Base-by-base conservation (phyloP, 2,329 filamentous ascomycete genomes). In the Stachybotrys chlorohalonatus region DNA sequence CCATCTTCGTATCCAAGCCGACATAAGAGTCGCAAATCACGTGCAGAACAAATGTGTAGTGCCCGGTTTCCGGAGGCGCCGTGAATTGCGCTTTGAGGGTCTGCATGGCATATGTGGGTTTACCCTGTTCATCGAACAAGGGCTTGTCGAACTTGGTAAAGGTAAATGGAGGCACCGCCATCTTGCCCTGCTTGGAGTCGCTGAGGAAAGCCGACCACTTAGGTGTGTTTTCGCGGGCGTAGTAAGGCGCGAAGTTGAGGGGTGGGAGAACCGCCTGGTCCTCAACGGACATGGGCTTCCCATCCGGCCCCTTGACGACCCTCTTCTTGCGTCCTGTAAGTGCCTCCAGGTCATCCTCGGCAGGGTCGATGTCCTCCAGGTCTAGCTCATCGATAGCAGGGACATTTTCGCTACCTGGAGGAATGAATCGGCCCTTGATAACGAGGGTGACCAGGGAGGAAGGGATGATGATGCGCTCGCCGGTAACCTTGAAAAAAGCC, bases 51-150 rank as follows among this genome's bases (percentile, higher is more conserved):
- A 99, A 99, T 1, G 89, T 92, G 74, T 96, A 99, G 70, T 92
- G 87, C 49, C 93, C 94, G 6, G 90, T 83, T 68, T 96, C 89
- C 30, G 93, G 91, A 48, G 94, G 94, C 1, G 94, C 93, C 60
- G 93, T 90, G 71, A 99, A 99, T 70, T 96, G 90, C 70, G 95
- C 93, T 79, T 96, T 97, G 65, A 97, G 78, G 3, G 94, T 99
- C 71, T 97, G 92, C 74, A 99, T 86, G 64, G 92, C 87, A 75
- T 90, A 99, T 2, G 94, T 97, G 2, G 93, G 93, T 68, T 88
- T 89, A 63, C 89, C 90, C 58, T 85, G 80, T 47, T 84, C 84
- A 62, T 88, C 85, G 59, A 94, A 88, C 36, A 96, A 85, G 32
- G 90, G 89, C 75, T 91, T 88, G 71, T 96, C 91, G 68, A 99